Evolutionary conservation across 441 rosid species (phyloP).

Genomic region (Iberis amara): DNA sequence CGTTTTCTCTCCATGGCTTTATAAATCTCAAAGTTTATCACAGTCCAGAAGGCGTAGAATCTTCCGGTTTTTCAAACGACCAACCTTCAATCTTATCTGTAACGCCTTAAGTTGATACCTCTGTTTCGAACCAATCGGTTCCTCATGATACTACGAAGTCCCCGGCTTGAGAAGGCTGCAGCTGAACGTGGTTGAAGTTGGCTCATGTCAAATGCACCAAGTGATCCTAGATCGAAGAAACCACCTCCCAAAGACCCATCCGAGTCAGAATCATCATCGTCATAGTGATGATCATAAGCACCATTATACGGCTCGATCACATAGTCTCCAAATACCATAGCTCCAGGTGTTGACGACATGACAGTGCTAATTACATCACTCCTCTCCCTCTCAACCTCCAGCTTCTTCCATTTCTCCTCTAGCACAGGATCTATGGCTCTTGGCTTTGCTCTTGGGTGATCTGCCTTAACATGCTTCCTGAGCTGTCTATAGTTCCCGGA

Average conservation of each 20-base stretch:
- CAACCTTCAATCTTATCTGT: slow-evolving; percentile 17
- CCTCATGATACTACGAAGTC: slow-evolving; percentile 34
- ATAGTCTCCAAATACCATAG: slow-evolving; percentile 57
- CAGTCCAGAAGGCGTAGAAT: slow-evolving; percentile 9
- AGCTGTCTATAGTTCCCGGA: slow-evolving; percentile 50
- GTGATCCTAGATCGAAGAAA: slow-evolving; percentile 17
- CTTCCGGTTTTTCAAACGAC: slow-evolving; percentile 3
- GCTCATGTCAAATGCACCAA: slow-evolving; percentile 26
- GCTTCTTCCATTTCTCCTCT: slow-evolving; percentile 62
- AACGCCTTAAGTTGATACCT: slow-evolving; percentile 33
- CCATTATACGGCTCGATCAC: slow-evolving; percentile 55
- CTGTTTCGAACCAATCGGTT: slow-evolving; percentile 35
- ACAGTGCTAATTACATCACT: slow-evolving; percentile 56
- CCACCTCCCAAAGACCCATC: slow-evolving; percentile 45
- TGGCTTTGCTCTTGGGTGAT: slow-evolving; percentile 56
- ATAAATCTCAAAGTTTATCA: slow-evolving; percentile 15
- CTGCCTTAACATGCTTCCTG: slow-evolving; percentile 49
- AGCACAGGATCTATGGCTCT: slow-evolving; percentile 57
- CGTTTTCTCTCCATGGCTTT: slow-evolving; percentile 1
- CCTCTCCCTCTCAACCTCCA: slow-evolving; percentile 49
- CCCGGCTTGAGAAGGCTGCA: slow-evolving; percentile 32
- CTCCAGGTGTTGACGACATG: slow-evolving; percentile 61
- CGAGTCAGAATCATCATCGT: slow-evolving; percentile 31
- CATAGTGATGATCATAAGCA: slow-evolving; percentile 29
- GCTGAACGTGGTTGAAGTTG: slow-evolving; percentile 31